phyloP scores from a whole-genome alignment of 805 yeast genomes.

The Torulaspora franciscae region DNA sequence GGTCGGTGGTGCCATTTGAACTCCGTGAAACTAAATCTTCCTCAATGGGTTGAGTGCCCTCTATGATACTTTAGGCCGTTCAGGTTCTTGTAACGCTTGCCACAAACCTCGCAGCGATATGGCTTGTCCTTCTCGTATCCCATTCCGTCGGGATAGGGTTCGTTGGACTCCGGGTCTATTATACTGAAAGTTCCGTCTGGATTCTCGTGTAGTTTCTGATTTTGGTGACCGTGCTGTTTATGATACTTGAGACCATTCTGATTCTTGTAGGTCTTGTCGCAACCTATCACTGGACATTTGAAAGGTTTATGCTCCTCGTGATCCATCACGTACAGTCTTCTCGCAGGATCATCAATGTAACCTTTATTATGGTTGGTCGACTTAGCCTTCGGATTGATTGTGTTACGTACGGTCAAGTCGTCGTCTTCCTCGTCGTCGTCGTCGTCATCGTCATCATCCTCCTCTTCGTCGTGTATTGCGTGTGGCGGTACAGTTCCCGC shows the following conservation, averaged over 20 bases:
- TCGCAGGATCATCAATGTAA: conserved; percentile 95
- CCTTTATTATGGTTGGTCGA: conserved; percentile 37
- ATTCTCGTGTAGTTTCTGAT: conserved; percentile 83
- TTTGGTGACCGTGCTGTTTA: conserved; percentile 93
- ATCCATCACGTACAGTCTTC: conserved; percentile 89
- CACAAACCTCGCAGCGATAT: conserved; percentile 96
- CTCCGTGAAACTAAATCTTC: background rate
- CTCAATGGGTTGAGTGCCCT: conserved; percentile 92
- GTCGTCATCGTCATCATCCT: conserved; percentile 25
- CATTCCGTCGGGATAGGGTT: conserved; percentile 89
- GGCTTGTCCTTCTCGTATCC: conserved; percentile 98
- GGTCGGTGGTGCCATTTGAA: background rate
- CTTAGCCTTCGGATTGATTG: conserved; percentile 15
- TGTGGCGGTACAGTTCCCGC: conserved; percentile 16
- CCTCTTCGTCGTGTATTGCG: conserved; percentile 18
- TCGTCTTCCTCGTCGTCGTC: conserved; percentile 28
- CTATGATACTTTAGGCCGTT: conserved; percentile 96
- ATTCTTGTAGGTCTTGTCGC: conserved; percentile 95
- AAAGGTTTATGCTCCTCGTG: conserved; percentile 90
- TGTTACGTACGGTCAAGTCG: conserved; percentile 19
- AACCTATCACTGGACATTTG: conserved; percentile 96
- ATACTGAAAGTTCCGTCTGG: conserved; percentile 91
- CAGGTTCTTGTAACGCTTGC: conserved; percentile 91
- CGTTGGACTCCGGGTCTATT: conserved; percentile 83
- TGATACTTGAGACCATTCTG: conserved; percentile 97